Evolutionary conservation across 257 asterid genomes (phyloP), one percentile per base, ranked within the genome.

Genomic region (Coffea canephora): DNA sequence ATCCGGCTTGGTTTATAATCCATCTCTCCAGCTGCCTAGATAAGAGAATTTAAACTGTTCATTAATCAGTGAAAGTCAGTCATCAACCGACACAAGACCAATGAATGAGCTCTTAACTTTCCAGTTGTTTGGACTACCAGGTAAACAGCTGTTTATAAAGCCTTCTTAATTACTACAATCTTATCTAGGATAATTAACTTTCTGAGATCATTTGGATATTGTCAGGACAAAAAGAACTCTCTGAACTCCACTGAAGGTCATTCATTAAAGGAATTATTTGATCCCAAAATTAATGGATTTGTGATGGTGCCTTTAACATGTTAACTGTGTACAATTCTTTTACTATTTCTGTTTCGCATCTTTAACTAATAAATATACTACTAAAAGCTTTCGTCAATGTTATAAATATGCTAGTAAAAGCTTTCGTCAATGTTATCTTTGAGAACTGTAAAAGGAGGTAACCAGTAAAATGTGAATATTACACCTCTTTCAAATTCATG

Each of bases 1-100:
- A 94, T 93, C 76, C 97, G 87, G 86, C 92, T 96, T 64, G 99
- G 99, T 87, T 92, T 91, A 70, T 92, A 96, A 81, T 96, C 97
- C 85, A 79, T 73, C 81, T 96, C 97, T 74, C 93, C 88, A 9
- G 98, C 99, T 82, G 97, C 97, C 99, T 94, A 83, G 74, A 85
- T 80, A 79, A 69, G 59, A 85, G 27, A 84, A 75, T 16, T 80
- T 77, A 80, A 77, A 59, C 68, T 67, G 83, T 69, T 69, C 27
- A 82, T 70, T 71, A 64, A 25, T 77, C 59, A 70, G 69, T 46
- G 13, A 36, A 79, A 75, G 27, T 65, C 79, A 19, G 49, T 31
- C 43, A 55, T 8, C 72, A 45, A 82, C 69, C 69, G 41, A 65
- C 19, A 77, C 54, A 73, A 73, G 46, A 69, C 74, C 5, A 21